Evolutionary conservation across 2,329 filamentous ascomycete genomes (phyloP).

Genomic region (Daldinia sp.): DNA sequence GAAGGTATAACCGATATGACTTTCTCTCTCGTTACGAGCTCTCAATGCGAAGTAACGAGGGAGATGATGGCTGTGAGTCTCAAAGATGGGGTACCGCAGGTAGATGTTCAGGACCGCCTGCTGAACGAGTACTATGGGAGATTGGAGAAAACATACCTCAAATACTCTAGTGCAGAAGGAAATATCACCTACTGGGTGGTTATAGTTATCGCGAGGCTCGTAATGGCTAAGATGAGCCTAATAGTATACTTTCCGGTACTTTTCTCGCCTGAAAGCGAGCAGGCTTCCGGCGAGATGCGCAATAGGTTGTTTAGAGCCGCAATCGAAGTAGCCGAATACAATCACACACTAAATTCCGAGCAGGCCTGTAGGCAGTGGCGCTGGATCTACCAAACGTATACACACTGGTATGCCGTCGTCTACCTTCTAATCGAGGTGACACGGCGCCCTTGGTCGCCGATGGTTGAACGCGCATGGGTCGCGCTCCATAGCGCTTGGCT

Average conservation of each 20-base stretch:
- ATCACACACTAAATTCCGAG: slow-evolving; percentile 70
- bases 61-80: slow-evolving; percentile 49
- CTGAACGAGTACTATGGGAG: slow-evolving; percentile 38
- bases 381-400: slow-evolving; percentile 61
- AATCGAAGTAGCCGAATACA: slow-evolving; percentile 78
- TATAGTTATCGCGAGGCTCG: slow-evolving; percentile 70
- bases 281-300: slow-evolving; percentile 67
- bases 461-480: slow-evolving; percentile 43
- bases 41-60: slow-evolving; percentile 49
- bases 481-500: slow-evolving; percentile 44
- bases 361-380: slow-evolving; percentile 54
- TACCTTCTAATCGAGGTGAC: slow-evolving; percentile 57
- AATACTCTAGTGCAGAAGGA: slow-evolving; percentile 46
- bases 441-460: slow-evolving; percentile 42
- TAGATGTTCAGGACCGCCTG: slow-evolving; percentile 52
- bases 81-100: slow-evolving; percentile 39
- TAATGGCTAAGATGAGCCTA: slow-evolving; percentile 81
- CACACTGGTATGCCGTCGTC: slow-evolving; percentile 61
- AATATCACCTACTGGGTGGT: slow-evolving; percentile 52
- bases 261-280: slow-evolving; percentile 63
- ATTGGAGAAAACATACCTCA: slow-evolving; percentile 55
- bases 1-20: slow-evolving; percentile 58
- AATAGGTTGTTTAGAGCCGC: slow-evolving; percentile 76
- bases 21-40: slow-evolving; percentile 50
- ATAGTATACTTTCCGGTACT: slow-evolving; percentile 79